Conservation (phyloP, 2,329 filamentous ascomycete species). For the Trichoderma simmonsii region DNA sequence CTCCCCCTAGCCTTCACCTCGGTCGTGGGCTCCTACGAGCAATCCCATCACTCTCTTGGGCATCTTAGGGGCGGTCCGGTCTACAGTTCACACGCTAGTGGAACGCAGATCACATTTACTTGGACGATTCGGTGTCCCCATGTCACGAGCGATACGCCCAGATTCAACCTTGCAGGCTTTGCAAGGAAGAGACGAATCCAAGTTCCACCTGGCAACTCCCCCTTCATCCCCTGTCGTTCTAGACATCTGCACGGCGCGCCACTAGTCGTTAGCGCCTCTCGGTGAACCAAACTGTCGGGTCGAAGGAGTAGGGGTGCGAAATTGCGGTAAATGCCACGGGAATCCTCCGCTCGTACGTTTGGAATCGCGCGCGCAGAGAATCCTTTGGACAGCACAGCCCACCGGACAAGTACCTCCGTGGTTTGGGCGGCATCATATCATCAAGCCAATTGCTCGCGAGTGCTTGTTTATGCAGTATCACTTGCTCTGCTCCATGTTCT, state of each 20-base stretch:
- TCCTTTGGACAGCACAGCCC: neutral
- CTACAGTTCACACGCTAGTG: neutral
- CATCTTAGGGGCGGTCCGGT: neutral
- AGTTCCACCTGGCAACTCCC: constrained; percentile 13
- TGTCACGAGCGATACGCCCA: neutral
- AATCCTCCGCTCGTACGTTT: neutral
- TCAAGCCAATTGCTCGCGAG: neutral
- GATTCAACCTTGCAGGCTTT: neutral
- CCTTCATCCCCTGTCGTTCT: constrained; percentile 13
- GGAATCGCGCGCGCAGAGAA: neutral
- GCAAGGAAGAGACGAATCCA: neutral
- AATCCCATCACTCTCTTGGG: neutral
- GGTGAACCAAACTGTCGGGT: constrained; percentile 27
- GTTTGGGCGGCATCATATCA: neutral
- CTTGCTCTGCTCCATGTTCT: neutral
- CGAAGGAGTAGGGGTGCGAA: constrained; percentile 21
- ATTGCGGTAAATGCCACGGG: constrained; percentile 11
- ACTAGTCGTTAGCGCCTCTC: constrained; percentile 18
- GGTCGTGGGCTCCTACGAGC: neutral
- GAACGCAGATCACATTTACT: neutral
- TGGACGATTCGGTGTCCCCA: neutral
- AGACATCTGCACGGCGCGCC: constrained; percentile 18
- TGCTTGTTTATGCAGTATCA: neutral
- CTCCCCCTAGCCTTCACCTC: neutral
- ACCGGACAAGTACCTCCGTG: neutral